Conservation (phyloP, 495 filamentous ascomycete species). For the Rusavskia elegans region DNA sequence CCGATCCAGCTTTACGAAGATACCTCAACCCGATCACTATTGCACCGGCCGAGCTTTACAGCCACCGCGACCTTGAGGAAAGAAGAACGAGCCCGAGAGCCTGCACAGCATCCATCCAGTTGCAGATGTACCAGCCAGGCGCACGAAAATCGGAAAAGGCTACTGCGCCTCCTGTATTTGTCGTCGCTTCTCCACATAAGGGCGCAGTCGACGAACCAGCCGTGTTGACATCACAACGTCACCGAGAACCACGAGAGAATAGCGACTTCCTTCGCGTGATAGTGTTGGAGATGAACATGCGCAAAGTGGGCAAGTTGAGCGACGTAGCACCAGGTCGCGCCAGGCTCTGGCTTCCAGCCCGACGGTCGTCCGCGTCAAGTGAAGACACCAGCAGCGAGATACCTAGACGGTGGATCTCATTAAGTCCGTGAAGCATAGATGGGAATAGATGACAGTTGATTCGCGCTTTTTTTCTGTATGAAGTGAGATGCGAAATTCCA, state of each 20-base stretch:
- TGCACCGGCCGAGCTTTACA: slow-evolving; percentile 49
- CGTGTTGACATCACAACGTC: slow-evolving; percentile 40
- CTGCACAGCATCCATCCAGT: slow-evolving; percentile 67
- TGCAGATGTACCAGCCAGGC: slow-evolving; percentile 58
- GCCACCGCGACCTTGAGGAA: slow-evolving; percentile 31
- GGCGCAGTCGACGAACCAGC: slow-evolving; percentile 17
- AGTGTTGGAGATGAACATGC: slow-evolving; percentile 96
- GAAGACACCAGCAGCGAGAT: neutral
- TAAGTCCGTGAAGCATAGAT: neutral
- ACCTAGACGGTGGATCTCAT: slow-evolving; percentile 4
- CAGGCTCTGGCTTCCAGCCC: slow-evolving; percentile 72
- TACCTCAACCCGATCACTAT: slow-evolving; percentile 77
- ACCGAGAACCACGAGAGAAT: slow-evolving; percentile 85
- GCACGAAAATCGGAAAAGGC: slow-evolving; percentile 15
- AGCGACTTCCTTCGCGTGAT: slow-evolving; percentile 86
- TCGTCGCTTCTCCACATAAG: neutral
- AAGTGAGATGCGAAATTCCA: too few species aligned
- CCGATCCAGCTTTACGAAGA: slow-evolving; percentile 72
- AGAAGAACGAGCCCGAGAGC: slow-evolving; percentile 16
- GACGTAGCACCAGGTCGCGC: slow-evolving; percentile 71
- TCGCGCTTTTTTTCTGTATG: too few species aligned
- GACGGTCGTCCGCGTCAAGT: slow-evolving; percentile 26
- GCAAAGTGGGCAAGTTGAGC: slow-evolving; percentile 75
- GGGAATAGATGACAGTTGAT: neutral
- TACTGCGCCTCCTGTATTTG: slow-evolving; percentile 12